Percentiles rank a stretch among this genome's conserved stretches.
phyloP scores from a whole-genome alignment of 2,329 filamentous ascomycete species.

The Aspergillus candidus region DNA sequence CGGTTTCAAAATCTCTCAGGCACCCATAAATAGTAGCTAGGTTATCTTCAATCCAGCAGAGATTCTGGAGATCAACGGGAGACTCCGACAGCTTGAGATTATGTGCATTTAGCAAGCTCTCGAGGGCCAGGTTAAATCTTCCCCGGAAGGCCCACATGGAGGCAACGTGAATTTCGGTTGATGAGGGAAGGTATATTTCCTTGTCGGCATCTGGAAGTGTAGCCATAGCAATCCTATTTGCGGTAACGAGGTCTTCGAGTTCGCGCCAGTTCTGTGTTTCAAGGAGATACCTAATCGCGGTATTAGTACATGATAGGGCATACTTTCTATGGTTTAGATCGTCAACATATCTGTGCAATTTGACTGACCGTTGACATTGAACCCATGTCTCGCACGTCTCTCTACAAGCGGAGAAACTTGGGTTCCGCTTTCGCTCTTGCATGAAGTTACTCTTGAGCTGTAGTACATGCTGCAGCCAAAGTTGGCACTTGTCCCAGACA shows the following conservation, averaged over 20 bases:
- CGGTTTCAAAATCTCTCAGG: neutral
- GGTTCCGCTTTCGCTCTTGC: slow-evolving; percentile 1
- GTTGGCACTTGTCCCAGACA: slow-evolving; percentile 4
- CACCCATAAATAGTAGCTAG: neutral
- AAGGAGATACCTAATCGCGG: slow-evolving; percentile 1
- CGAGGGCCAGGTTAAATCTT: neutral
- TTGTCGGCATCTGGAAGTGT: neutral
- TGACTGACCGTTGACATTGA: slow-evolving; percentile 2
- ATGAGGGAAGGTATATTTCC: neutral
- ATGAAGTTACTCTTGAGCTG: neutral
- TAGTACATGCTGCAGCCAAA: slow-evolving; percentile 4
- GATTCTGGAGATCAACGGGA: neutral
- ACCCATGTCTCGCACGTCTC: slow-evolving; percentile 3
- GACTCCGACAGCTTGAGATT: neutral
- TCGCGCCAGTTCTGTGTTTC: slow-evolving; percentile 5
- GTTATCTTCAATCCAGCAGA: neutral
- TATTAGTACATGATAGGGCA: neutral
- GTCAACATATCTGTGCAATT: neutral
- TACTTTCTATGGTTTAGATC: neutral
- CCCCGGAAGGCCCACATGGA: neutral
- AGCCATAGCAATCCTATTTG: neutral
- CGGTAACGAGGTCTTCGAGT: neutral
- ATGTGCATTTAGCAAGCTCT: neutral
- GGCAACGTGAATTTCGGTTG: neutral
- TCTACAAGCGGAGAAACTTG: slow-evolving; percentile 2